A percentile compares a stretch with the other conserved stretches of the same genome.
Conservation (phyloP, 2,329 filamentous ascomycete genomes). For the Fusarium denticulatum region DNA sequence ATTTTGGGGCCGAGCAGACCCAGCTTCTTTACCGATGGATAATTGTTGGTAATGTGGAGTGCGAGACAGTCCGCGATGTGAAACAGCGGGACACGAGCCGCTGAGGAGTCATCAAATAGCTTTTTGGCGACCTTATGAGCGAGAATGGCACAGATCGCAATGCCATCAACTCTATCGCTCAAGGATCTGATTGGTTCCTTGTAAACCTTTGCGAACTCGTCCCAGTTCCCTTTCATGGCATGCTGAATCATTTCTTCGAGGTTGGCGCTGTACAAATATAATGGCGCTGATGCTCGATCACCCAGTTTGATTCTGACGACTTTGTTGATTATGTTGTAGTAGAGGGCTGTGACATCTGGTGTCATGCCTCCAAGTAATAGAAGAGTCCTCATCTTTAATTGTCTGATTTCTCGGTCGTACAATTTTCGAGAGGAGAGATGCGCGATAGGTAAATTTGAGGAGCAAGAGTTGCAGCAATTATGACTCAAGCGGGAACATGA, state of each 20-base stretch:
- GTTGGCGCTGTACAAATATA: slow-evolving; percentile 5
- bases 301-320: neutral
- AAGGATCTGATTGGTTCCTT: neutral
- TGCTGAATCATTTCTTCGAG: slow-evolving; percentile 4
- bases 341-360: neutral
- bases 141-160: neutral
- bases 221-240: neutral
- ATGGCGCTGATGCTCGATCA: neutral
- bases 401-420: fast-evolving
- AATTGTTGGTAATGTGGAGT: neutral
- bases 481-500: neutral
- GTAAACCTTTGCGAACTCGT: neutral
- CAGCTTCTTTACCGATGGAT: neutral
- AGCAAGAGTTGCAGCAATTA: neutral
- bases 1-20: neutral
- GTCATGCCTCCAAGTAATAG: slow-evolving; percentile 5
- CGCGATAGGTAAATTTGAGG: neutral
- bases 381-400: neutral
- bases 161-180: neutral
- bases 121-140: neutral
- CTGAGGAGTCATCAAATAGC: neutral
- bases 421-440: fast-evolving
- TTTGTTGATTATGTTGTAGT: neutral
- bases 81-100: neutral
- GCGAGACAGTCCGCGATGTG: neutral